Conservation (phyloP, 108 stramenopile genomes). For the Cyclotella distinguenda region DNA sequence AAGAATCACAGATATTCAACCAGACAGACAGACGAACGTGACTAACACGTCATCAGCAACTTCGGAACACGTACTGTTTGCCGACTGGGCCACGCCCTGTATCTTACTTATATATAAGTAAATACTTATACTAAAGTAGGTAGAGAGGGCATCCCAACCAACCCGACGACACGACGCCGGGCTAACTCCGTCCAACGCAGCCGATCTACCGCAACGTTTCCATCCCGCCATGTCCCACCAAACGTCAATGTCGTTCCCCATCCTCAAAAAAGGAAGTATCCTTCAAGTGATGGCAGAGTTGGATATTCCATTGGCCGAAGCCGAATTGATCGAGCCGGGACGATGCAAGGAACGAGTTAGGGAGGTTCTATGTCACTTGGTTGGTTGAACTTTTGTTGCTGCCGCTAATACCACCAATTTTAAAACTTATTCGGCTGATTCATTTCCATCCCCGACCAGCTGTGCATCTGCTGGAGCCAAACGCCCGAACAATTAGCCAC, state of each 20-base stretch:
- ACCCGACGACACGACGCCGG: no score
- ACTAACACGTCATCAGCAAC: no score
- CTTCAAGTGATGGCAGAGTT: slow-evolving; percentile 83
- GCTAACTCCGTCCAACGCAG: no score
- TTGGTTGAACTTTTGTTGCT: slow-evolving; percentile 34
- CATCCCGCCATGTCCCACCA: no score
- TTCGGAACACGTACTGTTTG: no score
- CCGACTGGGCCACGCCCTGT: no score
- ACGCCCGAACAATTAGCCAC: slow-evolving; percentile 40
- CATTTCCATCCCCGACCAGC: slow-evolving; percentile 5
- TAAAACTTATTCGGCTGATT: not conserved
- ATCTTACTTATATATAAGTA: no score
- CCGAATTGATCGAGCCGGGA: slow-evolving; percentile 76
- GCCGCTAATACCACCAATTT: not conserved
- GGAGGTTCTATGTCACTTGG: slow-evolving; percentile 70
- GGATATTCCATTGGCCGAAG: slow-evolving; percentile 72
- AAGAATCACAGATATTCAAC: no score
- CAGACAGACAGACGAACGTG: no score
- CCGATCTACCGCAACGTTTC: no score
- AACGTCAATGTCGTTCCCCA: slow-evolving; percentile 69
- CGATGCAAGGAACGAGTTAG: slow-evolving; percentile 78
- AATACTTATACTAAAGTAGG: no score
- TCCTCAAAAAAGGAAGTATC: slow-evolving; percentile 81
- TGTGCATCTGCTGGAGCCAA: slow-evolving; percentile 63
- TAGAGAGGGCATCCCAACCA: no score